Conservation (phyloP, 2,329 filamentous ascomycete genomes). For the Microcyclospora pomicola region DNA sequence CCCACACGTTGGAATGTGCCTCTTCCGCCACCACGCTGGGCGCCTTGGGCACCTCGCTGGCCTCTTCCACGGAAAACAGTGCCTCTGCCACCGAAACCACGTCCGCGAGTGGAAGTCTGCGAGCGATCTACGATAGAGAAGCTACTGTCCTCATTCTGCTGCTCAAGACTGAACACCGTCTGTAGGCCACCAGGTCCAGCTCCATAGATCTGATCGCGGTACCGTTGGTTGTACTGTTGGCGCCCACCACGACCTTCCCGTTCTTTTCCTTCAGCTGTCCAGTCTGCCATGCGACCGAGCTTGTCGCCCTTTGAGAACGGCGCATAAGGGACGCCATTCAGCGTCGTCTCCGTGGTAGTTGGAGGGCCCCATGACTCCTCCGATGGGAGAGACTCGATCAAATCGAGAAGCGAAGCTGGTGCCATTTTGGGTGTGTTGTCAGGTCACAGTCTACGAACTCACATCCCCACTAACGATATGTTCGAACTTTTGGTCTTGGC, state of each 20-base stretch:
- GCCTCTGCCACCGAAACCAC: constrained; percentile 70
- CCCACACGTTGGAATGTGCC: constrained; percentile 61
- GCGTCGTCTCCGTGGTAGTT: constrained; percentile 68
- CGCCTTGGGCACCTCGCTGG: constrained; percentile 60
- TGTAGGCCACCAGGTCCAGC: constrained; percentile 54
- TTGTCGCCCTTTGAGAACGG: constrained; percentile 98
- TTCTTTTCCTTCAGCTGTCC: constrained; percentile 80
- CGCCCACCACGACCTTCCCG: constrained; percentile 58
- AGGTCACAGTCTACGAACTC: background rate
- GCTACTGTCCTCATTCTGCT: constrained; percentile 82
- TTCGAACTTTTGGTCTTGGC: no score
- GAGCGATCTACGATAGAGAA: constrained; percentile 98
- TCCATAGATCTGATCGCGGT: constrained; percentile 91
- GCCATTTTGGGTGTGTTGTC: constrained; percentile 24
- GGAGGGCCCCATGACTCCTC: constrained; percentile 62
- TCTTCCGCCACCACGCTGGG: constrained; percentile 54
- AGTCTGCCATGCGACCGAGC: constrained; percentile 97
- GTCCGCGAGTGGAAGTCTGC: constrained; percentile 68
- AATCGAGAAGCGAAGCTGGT: constrained; percentile 32
- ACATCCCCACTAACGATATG: no score
- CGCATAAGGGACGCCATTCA: constrained; percentile 91
- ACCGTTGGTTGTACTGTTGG: constrained; percentile 84
- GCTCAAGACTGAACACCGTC: constrained; percentile 69
- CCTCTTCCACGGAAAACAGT: constrained; percentile 63
- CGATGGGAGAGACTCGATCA: constrained; percentile 32